These are phyloP conservation scores for Cucumis hystrix DNA, from an alignment of 306 rosid species.

Conservation along the genomic window DNA sequence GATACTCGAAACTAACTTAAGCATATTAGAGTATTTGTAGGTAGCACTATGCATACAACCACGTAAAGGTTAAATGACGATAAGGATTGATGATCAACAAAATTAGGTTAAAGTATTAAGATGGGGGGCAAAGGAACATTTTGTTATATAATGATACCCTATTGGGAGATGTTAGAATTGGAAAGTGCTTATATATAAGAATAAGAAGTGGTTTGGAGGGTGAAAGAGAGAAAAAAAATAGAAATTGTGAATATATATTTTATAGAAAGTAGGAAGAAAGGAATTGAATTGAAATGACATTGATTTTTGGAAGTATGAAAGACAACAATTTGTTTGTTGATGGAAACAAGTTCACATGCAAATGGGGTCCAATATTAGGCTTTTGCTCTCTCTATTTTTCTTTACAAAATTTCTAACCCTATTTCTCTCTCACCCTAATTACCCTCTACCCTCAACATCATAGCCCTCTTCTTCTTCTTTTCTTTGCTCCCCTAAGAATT, in stretches of 20 bases:
- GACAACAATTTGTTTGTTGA: conserved; percentile 17
- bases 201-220: not conserved
- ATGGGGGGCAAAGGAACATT: too few relatives aligned
- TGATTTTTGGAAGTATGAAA: not conserved
- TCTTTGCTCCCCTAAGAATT: not conserved
- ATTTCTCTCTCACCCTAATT: not conserved
- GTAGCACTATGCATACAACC: too few relatives aligned
- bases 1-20: too few relatives aligned
- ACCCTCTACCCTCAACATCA: not conserved
- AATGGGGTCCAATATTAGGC: conserved; percentile 50
- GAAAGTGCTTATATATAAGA: too few relatives aligned
- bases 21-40: too few relatives aligned
- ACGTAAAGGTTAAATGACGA: too few relatives aligned
- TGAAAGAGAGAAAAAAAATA: too few relatives aligned
- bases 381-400: conserved; percentile 38
- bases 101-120: too few relatives aligned
- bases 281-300: not conserved
- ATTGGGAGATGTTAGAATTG: too few relatives aligned
- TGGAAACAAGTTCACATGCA: conserved; percentile 62
- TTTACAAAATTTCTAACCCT: not conserved
- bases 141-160: too few relatives aligned
- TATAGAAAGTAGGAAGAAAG: not conserved
- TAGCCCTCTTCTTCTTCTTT: not conserved
- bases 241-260: not conserved
- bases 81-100: too few relatives aligned